Evolutionary conservation across 257 asterid species (phyloP).

Genomic region (Thymus quinquecostatus): DNA sequence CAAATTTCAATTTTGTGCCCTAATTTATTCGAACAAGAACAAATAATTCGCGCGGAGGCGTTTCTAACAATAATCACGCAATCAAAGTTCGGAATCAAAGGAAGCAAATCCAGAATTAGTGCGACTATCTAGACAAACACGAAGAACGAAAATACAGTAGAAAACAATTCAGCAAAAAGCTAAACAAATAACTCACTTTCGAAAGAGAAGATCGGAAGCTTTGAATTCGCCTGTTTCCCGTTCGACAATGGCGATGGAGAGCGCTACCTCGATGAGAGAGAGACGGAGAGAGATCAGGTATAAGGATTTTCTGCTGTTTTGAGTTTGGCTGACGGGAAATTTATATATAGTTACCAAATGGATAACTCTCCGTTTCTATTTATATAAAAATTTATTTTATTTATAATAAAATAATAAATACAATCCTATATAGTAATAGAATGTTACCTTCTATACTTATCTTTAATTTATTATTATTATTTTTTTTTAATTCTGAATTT

Average conservation of each 20-base stretch:
- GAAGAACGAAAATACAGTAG: neutral
- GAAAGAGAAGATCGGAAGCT: neutral
- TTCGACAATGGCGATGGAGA: neutral
- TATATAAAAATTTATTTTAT: too few species aligned
- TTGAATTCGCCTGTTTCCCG: constrained; percentile 12
- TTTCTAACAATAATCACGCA: neutral
- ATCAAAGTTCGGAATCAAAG: constrained; percentile 14
- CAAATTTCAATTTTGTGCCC: neutral
- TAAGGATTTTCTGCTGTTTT: neutral
- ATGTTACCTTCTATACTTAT: too few species aligned
- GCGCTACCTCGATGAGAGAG: neutral
- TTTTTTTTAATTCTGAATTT: too few species aligned
- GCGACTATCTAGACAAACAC: neutral
- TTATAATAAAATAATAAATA: too few species aligned
- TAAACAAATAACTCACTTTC: neutral
- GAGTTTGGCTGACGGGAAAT: neutral
- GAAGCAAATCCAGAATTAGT: neutral
- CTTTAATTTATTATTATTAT: too few species aligned
- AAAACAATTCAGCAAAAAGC: neutral
- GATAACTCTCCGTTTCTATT: too few species aligned
- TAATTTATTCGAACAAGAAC: constrained; percentile 7
- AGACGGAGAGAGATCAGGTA: neutral
- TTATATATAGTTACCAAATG: too few species aligned
- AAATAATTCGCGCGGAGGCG: constrained; percentile 1
- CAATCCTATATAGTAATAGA: too few species aligned